Base-by-base conservation (phyloP, 2,329 filamentous ascomycete genomes). In the Penicillium sp. region DNA sequence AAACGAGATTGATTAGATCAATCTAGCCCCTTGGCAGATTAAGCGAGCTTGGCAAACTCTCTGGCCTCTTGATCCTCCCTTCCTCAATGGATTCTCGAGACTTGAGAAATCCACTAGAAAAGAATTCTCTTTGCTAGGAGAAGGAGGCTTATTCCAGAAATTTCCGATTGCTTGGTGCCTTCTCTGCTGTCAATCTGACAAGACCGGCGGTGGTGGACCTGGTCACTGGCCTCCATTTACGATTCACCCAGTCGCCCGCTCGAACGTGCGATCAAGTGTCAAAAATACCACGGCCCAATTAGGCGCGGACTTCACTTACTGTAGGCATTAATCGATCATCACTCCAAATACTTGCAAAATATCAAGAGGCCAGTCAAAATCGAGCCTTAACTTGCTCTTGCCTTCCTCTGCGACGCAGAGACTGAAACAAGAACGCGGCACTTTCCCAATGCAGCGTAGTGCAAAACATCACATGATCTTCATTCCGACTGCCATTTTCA, bases 1-100 rank as follows among this genome's bases (percentile, higher is more conserved):
- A 53, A 53, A 28, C 41, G 14, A 53, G 51, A 53, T 53, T 53
- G 51, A 53, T 53, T 53, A 53, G 51, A 53, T 53, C 51, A 42
- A 53, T 53, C 39, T 39, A 35, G 35, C 25, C 49, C 15, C 20
- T 38, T 38, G 35, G 49, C 49, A 17, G 34, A 28, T 42, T 43
- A 53, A 53, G 51, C 51, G 51, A 53, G 15, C 51, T 53, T 39
- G 51, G 38, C 22, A 34, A 31, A 42, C 51, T 35, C 2, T 20
- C 42, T 42, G 51, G 43, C 43, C 15, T 20, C 25, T 31, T 47
- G 43, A 25, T 45, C n/a, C 14, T 15, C 42, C 28, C 31, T 8
- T 31, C 31, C 31, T 31, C 1, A 2, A n/a, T 17, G 25, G 14
- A 2, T 15, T 47, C 14, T 47, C 43, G 31, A 17, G 25, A 31